Conservation (phyloP, 345 rosid genomes). For the Populus tremula region DNA sequence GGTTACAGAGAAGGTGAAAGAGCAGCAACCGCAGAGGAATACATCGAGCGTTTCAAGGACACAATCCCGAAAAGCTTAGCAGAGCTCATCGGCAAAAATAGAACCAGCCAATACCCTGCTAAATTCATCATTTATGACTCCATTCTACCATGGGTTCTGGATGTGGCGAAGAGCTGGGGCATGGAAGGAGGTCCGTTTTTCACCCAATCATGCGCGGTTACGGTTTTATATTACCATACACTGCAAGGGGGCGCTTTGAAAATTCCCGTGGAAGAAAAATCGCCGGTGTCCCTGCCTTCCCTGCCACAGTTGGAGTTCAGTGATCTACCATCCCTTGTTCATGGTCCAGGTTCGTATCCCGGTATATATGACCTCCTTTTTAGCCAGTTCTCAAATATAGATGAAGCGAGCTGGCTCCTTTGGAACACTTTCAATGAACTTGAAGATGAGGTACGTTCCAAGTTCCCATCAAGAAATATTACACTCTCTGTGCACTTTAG, state of each 20-base stretch:
- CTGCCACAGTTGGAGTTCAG: slow-evolving; percentile 1
- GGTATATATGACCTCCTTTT: background rate
- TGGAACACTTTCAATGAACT: slow-evolving; percentile 13
- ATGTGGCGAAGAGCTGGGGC: slow-evolving; percentile 39
- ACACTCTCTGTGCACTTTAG: background rate
- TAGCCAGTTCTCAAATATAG: slow-evolving; percentile 15
- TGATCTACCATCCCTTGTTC: slow-evolving; percentile 11
- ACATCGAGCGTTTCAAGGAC: slow-evolving; percentile 17
- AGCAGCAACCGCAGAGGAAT: slow-evolving; percentile 17
- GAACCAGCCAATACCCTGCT: background rate
- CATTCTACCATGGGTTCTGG: slow-evolving; percentile 46
- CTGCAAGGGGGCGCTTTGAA: slow-evolving; percentile 22
- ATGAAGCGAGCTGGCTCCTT: slow-evolving; percentile 10
- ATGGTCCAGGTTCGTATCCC: slow-evolving; percentile 5
- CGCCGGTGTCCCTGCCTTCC: background rate
- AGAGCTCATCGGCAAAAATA: slow-evolving; percentile 19
- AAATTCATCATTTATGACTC: slow-evolving; percentile 44
- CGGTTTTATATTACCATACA: slow-evolving; percentile 36
- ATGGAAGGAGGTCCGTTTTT: slow-evolving; percentile 35
- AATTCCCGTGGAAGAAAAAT: background rate
- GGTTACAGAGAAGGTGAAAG: slow-evolving; percentile 33
- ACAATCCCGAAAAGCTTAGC: slow-evolving; percentile 25
- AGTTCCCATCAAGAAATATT: background rate
- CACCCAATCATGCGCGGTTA: slow-evolving; percentile 49
- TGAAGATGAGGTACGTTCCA: slow-evolving; percentile 16